phyloP scores from a whole-genome alignment of 352 stramenopile genomes.

The Pelagophyceae sp. region DNA sequence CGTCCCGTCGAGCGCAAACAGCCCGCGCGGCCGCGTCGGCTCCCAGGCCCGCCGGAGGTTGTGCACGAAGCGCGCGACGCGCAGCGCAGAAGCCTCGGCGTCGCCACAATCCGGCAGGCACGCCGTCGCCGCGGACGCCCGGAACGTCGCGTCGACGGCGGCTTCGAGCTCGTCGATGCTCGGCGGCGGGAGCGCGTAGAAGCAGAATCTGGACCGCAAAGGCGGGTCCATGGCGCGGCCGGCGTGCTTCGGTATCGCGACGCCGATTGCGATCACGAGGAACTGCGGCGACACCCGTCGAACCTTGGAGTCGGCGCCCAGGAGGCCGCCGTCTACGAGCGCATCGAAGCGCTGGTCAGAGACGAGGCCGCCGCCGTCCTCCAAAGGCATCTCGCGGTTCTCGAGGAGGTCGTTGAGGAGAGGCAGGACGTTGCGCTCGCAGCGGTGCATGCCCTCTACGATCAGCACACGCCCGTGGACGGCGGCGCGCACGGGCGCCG shows the following conservation, averaged over 20 bases:
- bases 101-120: no score
- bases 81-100: no score
- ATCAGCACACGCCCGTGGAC: slow-evolving; percentile 81
- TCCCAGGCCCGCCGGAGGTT: background rate
- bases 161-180: background rate
- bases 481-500: slow-evolving; percentile 79
- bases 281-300: slow-evolving; percentile 71
- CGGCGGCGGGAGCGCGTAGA: background rate
- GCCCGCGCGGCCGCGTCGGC: no score
- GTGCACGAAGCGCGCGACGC: background rate
- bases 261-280: slow-evolving; percentile 74
- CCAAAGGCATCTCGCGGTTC: slow-evolving; percentile 87
- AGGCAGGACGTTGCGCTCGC: slow-evolving; percentile 88
- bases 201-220: slow-evolving; percentile 26
- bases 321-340: background rate
- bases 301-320: background rate
- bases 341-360: slow-evolving; percentile 33
- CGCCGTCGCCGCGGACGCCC: no score
- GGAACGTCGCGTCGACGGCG: background rate
- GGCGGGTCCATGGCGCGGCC: slow-evolving; percentile 54
- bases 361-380: no score
- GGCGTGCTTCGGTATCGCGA: background rate
- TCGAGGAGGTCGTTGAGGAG: slow-evolving; percentile 93
- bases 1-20: no score
- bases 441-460: slow-evolving; percentile 82